phyloP scores from a whole-genome alignment of 768 basidiomycete genomes.

The Galerina marginata region DNA sequence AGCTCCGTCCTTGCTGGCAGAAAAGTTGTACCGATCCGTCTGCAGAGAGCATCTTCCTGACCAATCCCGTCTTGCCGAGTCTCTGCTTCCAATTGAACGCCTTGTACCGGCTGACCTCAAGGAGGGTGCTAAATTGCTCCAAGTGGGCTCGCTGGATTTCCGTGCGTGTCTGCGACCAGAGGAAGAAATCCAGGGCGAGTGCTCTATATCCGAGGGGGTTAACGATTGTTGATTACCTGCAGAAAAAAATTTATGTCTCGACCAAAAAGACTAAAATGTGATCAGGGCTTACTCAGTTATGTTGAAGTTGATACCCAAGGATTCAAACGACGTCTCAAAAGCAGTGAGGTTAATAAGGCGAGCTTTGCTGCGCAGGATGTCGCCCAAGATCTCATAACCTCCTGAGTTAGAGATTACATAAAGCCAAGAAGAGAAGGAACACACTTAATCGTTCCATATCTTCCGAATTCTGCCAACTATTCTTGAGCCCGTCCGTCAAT shows the following conservation, averaged over 20 bases:
- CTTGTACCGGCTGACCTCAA: slow-evolving; percentile 73
- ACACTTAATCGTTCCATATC: slow-evolving; percentile 90
- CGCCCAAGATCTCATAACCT: slow-evolving; percentile 86
- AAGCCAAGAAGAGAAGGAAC: slow-evolving; percentile 30
- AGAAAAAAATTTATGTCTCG: not conserved
- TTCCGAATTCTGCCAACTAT: slow-evolving; percentile 93
- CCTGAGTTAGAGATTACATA: slow-evolving; percentile 51
- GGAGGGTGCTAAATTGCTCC: slow-evolving; percentile 79
- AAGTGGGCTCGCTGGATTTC: slow-evolving; percentile 84
- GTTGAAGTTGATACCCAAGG: slow-evolving; percentile 84
- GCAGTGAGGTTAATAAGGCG: slow-evolving; percentile 78
- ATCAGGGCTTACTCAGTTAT: slow-evolving; percentile 69
- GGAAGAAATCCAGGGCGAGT: slow-evolving; percentile 87
- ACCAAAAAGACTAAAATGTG: not conserved
- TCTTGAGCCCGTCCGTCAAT: slow-evolving; percentile 76
- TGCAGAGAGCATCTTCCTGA: slow-evolving; percentile 80
- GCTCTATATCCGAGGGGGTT: slow-evolving; percentile 83
- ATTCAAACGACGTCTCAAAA: slow-evolving; percentile 85
- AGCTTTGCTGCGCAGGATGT: slow-evolving; percentile 73
- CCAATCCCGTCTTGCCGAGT: slow-evolving; percentile 69
- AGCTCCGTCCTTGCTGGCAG: not conserved
- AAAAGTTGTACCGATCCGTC: slow-evolving; percentile 68
- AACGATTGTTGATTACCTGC: slow-evolving; percentile 79
- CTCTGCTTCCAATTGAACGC: slow-evolving; percentile 81
- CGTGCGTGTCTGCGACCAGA: slow-evolving; percentile 73